Evolutionary conservation across 2,329 filamentous ascomycete species (phyloP), one percentile per base, ranked within the genome.

Genomic region (Alternaria burnsii): DNA sequence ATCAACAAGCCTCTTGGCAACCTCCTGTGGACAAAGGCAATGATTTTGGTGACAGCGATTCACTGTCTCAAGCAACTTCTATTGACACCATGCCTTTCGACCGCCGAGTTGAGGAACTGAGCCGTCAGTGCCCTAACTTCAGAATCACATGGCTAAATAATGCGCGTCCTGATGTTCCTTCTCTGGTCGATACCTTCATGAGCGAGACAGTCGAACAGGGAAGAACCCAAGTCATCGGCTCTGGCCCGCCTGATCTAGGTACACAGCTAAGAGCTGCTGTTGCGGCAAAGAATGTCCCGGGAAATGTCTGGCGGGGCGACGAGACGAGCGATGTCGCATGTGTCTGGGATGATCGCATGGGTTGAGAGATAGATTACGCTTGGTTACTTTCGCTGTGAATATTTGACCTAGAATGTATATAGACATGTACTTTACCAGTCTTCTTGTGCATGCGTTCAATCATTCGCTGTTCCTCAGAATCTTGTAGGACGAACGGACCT

Each of bases 331-430:
- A 59, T 50, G 56, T 59, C 0, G 44, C 55, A 36, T 55, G 52
- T 14, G 56, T 59, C 9, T 59, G 56, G 56, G 56, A 59, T n/a
- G 56, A 59, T 42, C 52, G 56, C 28, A 50, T 24, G 44, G 28
- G 56, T 9, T 55, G n/a, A 24, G 24, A 20, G 12, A 7, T 34
- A 6, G n/a, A n/a, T 22, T 11, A 22, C 0, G 5, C 1, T 20
- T 9, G n/a, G 36, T 43, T 36, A 28, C 20, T 41, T 40, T 34
- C n/a, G 56, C 14, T 36, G 12, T 58, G 53, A 16, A 58, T 48
- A 54, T 54, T 54, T 34, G n/a, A 14, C 7, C 12, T 6, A 1
- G 30, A 14, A 34, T 6, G 14, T 55, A 34, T n/a, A 48, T 16
- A 16, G 18, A 22, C 41, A 40, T 18, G 28, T 12, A 42, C 14